Base-by-base conservation (phyloP, 805 yeast genomes). In the Lipomyces lipofer region DNA sequence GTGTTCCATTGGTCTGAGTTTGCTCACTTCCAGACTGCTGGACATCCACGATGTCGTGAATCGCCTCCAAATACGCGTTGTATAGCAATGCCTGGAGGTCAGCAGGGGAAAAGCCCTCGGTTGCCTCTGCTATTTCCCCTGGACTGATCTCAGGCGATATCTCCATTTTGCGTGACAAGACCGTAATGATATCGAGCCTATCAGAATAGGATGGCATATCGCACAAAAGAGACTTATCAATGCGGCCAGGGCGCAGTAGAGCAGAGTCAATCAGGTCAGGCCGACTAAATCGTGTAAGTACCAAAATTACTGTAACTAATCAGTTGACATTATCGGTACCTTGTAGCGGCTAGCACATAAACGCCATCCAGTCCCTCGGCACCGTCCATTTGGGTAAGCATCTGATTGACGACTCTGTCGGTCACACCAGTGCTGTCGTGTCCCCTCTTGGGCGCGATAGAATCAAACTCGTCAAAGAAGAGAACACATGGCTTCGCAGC, bases 371-470 rank as follows among this genome's bases (percentile, higher is more conserved):
- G 75, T 0, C 98, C 97, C 69, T 94, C 98, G 0, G 98, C 98
- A 73, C 99, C 99, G 70, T 94, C 99, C 96, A 94, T 91, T 68
- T 94, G 97, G 0, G 99, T 94, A 64, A 94, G 78, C 82, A 94
- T 81, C 68, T 94, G 99, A 71, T 94, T 94, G 24, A 94, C 99
- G 38, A 94, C 97, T 64, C 99, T 79, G 69, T 94, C 99, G 2
- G 98, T 94, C 3, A 94, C 98, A 52, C 98, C 98, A 0, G 98
- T 91, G 1, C 96, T 88, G 68, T 92, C 99, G 66, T 91, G 97
- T 1, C 98, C 98, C 40, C 62, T 51, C 68, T 91, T 91, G 0
- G 98, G 98, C 0, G 98, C 97, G 66, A 94, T 89, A 0, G 98
- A 90, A 64, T 92, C 98, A 69, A 92, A 91, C 67, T 92, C 97